Evolutionary conservation across 139 green algal genomes (phyloP).

Genomic region (Chlamydomonas sphaeroides): DNA sequence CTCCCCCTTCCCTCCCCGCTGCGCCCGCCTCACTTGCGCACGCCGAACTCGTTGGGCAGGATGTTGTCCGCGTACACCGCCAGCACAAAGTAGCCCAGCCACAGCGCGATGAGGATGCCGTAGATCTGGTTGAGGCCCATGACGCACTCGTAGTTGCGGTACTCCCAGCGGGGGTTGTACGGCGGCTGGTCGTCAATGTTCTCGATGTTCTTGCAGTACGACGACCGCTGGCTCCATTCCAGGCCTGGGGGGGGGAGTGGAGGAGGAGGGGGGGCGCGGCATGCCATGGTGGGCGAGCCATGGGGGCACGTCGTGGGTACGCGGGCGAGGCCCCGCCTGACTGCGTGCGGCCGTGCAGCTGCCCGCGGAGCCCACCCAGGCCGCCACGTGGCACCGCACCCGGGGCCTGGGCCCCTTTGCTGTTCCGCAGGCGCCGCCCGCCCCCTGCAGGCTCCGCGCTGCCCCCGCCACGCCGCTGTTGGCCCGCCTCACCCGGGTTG

Average conservation of each 20-base stretch:
- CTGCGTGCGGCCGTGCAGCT: too few species aligned
- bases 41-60: constrained; percentile 78
- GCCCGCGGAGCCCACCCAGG: too few species aligned
- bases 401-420: too few species aligned
- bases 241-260: constrained; percentile 46
- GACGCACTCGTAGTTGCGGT: constrained; percentile 78
- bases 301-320: too few species aligned
- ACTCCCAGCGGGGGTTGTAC: constrained; percentile 57
- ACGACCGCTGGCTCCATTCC: constrained; percentile 56
- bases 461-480: too few species aligned
- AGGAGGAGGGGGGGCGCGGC: background rate
- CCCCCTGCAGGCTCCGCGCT: too few species aligned
- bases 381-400: too few species aligned
- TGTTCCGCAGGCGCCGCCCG: too few species aligned
- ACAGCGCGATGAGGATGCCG: constrained; percentile 58
- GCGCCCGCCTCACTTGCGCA: constrained; percentile 20
- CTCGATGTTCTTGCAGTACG: constrained; percentile 69
- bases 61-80: constrained; percentile 95
- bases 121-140: constrained; percentile 68
- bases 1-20: background rate
- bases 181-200: constrained; percentile 37
- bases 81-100: constrained; percentile 74
- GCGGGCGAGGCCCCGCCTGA: too few species aligned
- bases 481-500: constrained; percentile 15
- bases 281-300: too few species aligned